Evolutionary conservation across 2,329 filamentous ascomycete genomes (phyloP), one percentile per base, ranked within the genome.

Genomic region (Fusarium sp.): DNA sequence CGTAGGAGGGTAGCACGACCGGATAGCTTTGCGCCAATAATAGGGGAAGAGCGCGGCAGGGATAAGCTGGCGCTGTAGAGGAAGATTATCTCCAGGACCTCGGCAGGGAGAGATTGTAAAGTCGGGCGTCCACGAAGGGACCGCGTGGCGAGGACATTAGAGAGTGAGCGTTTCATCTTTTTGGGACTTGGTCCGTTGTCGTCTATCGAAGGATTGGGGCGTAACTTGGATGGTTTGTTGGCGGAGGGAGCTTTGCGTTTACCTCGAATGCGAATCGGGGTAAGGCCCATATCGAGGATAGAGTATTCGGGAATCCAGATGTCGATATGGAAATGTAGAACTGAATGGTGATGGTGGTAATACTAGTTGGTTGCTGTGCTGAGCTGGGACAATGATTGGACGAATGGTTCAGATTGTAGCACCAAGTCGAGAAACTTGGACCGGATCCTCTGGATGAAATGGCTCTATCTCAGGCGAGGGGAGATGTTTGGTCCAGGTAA

Each of bases 31-130:
- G 80, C 77, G 27, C 87, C 86, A 33, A 91, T 80, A 35, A 83
- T 78, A 13, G 79, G 84, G 61, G 84, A 86, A 58, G 84, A 82
- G 6, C 81, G 83, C 1, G 88, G 84, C 1, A 91, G 81, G 60
- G 85, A 82, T 56, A 87, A 70, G 71, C 88, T 90, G 69, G 80
- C 77, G 58, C 88, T 89, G 62, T 86, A 79, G 71, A 88, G 79
- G 64, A 90, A 85, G 57, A 91, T 89, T 35, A 71, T 82, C 76
- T 90, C 87, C 14, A 91, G 83, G 27, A 91, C 81, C 77, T 91
- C 89, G 8, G 85, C 77, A 0, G 89, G 89, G 10, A 91, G 80
- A 33, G 75, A 76, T 59, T 84, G 79, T 25, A 84, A 74, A 13
- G 54, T 77, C 5, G 75, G 62, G 18, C 79, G 78, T 29, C 64